Percentiles rank a stretch among this genome's conserved stretches.
Conservation (phyloP, 2,329 filamentous ascomycete genomes). For the Capronia epimyces region DNA sequence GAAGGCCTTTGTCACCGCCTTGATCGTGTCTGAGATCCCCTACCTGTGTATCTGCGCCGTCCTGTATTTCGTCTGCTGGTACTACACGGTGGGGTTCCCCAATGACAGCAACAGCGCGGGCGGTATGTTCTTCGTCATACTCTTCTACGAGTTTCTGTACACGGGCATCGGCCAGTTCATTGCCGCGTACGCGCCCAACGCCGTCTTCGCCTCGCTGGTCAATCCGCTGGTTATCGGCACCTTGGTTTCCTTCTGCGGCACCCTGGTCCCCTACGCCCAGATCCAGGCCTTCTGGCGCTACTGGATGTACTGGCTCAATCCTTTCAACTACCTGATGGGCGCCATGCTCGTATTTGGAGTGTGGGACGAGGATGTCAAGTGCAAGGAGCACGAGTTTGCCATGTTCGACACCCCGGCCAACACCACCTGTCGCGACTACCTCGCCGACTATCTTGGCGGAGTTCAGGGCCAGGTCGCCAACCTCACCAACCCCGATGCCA, state of each 20-base stretch:
- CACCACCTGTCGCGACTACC: slow-evolving; percentile 55
- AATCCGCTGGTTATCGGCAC: slow-evolving; percentile 66
- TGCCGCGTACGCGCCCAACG: slow-evolving; percentile 62
- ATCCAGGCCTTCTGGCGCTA: slow-evolving; percentile 65
- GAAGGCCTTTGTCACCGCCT: slow-evolving; percentile 65
- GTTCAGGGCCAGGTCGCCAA: slow-evolving; percentile 31
- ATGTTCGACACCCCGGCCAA: slow-evolving; percentile 41
- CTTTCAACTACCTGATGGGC: slow-evolving; percentile 58
- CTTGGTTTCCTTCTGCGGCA: slow-evolving; percentile 66
- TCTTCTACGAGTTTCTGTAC: slow-evolving; percentile 69
- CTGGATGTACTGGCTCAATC: slow-evolving; percentile 59
- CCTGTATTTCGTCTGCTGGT: slow-evolving; percentile 68
- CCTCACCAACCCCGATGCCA: slow-evolving; percentile 57
- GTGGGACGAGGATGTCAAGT: slow-evolving; percentile 46
- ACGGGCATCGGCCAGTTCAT: slow-evolving; percentile 72
- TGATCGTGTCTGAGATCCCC: slow-evolving; percentile 64
- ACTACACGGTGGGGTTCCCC: slow-evolving; percentile 64
- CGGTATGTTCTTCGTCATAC: slow-evolving; percentile 58
- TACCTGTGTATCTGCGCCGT: slow-evolving; percentile 57
- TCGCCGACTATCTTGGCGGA: slow-evolving; percentile 38
- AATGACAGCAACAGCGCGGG: slow-evolving; percentile 44
- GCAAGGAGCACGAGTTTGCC: slow-evolving; percentile 47
- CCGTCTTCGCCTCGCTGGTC: slow-evolving; percentile 62
- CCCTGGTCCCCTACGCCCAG: slow-evolving; percentile 60
- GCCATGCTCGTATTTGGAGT: slow-evolving; percentile 50